Percentiles rank a stretch among this genome's conserved stretches.
Conservation (phyloP, 495 filamentous ascomycete species). For the Podospora conica region DNA sequence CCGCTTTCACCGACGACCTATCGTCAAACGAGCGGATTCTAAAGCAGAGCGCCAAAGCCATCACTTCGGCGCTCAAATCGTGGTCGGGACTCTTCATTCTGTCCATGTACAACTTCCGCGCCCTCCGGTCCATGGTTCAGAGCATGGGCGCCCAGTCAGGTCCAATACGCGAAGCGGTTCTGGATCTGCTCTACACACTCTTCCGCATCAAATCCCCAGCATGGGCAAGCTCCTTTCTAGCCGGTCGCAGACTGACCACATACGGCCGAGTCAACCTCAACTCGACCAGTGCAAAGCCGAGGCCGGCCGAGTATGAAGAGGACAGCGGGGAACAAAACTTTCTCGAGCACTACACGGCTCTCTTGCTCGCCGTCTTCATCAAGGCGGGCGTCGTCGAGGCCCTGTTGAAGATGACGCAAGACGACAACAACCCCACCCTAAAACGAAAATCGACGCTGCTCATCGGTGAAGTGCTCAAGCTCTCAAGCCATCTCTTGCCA, state of each 20-base stretch:
- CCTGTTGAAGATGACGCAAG: slow-evolving; percentile 63
- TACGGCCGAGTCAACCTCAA: slow-evolving; percentile 93
- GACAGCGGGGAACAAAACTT: slow-evolving; percentile 70
- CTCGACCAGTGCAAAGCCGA: slow-evolving; percentile 33
- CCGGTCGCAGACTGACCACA: slow-evolving; percentile 84
- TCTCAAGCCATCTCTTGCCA: slow-evolving; percentile 80
- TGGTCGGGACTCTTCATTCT: slow-evolving; percentile 86
- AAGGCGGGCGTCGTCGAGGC: slow-evolving; percentile 76
- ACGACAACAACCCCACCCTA: slow-evolving; percentile 64
- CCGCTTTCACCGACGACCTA: slow-evolving; percentile 81
- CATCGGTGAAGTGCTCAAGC: slow-evolving; percentile 81
- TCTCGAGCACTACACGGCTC: slow-evolving; percentile 84
- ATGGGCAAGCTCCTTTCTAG: slow-evolving; percentile 93
- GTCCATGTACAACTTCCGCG: slow-evolving; percentile 75
- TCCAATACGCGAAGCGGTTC: slow-evolving; percentile 59
- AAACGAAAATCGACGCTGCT: slow-evolving; percentile 85
- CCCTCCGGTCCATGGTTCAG: slow-evolving; percentile 73
- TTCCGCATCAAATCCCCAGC: slow-evolving; percentile 91
- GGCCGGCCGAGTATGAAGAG: slow-evolving; percentile 55
- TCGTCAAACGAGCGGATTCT: slow-evolving; percentile 67
- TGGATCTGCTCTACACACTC: slow-evolving; percentile 86
- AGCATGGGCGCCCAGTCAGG: slow-evolving; percentile 69
- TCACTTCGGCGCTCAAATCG: slow-evolving; percentile 82
- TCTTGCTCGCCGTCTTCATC: slow-evolving; percentile 81
- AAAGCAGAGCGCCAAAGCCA: slow-evolving; percentile 78